Conservation (phyloP, 495 filamentous ascomycete species). For the Penicillium pulvis region DNA sequence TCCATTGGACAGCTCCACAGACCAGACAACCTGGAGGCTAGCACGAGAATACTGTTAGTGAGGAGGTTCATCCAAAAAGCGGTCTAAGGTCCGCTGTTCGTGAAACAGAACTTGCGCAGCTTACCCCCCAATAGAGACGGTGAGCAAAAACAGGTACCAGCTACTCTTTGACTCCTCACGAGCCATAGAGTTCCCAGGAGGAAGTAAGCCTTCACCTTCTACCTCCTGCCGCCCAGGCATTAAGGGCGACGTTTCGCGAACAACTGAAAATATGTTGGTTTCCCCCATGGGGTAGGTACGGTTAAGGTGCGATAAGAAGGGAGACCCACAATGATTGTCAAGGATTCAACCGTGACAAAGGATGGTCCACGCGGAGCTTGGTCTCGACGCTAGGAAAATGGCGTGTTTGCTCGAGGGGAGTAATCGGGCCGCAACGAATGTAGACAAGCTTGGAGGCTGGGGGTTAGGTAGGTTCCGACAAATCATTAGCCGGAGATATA, state of each 20-base stretch:
- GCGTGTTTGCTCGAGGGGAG: not conserved
- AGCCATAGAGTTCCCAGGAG: not conserved
- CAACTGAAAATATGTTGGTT: conserved; percentile 5
- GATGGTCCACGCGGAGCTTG: not conserved
- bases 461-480: conserved; percentile 2
- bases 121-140: conserved; percentile 77
- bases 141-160: conserved; percentile 82
- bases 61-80: not conserved
- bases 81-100: not conserved
- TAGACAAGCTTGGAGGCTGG: not conserved
- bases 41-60: not conserved
- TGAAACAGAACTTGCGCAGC: conserved; percentile 20
- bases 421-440: conserved; percentile 2
- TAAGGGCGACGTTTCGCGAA: conserved; percentile 44
- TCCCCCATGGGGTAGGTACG: conserved; percentile 10
- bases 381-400: not conserved
- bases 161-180: conserved; percentile 61
- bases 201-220: conserved; percentile 53
- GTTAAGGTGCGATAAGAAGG: conserved; percentile 5
- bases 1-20: conserved; percentile 84
- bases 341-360: not conserved
- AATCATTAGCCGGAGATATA: conserved; percentile 5
- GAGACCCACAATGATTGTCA: conserved; percentile 15
- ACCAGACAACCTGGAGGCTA: conserved; percentile 91
- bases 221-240: conserved; percentile 30